Evolutionary conservation across 2,329 filamentous ascomycete species (phyloP).

Genomic region (Sporothrix globosa): DNA sequence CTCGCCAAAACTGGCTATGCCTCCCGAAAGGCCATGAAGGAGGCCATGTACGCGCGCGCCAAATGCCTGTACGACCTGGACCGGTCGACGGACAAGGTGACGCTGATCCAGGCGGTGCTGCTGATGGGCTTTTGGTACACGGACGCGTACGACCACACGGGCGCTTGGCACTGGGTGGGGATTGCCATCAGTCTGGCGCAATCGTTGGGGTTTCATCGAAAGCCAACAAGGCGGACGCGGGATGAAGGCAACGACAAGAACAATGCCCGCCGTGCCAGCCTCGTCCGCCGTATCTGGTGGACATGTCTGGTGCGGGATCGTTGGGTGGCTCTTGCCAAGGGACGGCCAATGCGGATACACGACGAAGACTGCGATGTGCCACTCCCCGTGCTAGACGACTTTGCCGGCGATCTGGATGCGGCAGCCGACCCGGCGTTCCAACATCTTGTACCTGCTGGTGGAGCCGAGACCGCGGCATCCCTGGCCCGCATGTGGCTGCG

Average conservation of each 20-base stretch:
- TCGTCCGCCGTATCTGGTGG: conserved; percentile 30
- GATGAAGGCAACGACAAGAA: neutral
- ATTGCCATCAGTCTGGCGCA: conserved; percentile 50
- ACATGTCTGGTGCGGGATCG: conserved; percentile 29
- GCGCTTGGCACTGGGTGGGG: conserved; percentile 53
- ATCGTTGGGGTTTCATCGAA: conserved; percentile 48
- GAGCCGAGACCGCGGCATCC: neutral
- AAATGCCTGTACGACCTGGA: conserved; percentile 42
- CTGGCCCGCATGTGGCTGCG: conserved; percentile 17
- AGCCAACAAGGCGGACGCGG: neutral
- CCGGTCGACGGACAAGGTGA: conserved; percentile 46
- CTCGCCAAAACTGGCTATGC: conserved; percentile 34
- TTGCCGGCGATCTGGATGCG: neutral
- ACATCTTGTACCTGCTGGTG: neutral
- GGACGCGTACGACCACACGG: conserved; percentile 47
- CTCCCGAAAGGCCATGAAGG: conserved; percentile 45
- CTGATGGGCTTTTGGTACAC: conserved; percentile 50
- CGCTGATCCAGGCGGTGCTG: conserved; percentile 49
- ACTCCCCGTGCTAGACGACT: conserved; percentile 36
- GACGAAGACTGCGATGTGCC: conserved; percentile 31
- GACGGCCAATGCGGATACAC: conserved; percentile 31
- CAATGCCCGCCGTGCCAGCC: neutral
- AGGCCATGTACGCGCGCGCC: conserved; percentile 41
- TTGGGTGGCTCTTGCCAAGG: conserved; percentile 27
- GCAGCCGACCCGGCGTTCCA: neutral